Percentiles rank a stretch among this genome's conserved stretches.
Conservation (phyloP, 306 rosid species). For the Glycine soja region DNA sequence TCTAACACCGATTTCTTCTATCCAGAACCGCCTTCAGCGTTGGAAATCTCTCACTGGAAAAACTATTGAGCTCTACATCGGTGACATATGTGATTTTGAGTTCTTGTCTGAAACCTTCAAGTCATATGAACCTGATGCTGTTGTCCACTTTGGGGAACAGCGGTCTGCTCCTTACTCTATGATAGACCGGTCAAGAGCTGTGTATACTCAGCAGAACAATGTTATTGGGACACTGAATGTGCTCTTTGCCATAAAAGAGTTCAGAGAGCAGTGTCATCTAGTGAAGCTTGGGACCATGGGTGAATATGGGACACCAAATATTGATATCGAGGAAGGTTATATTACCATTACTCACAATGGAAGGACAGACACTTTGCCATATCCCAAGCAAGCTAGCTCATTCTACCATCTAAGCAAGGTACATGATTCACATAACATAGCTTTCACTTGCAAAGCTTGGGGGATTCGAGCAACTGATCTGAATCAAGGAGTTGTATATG, state of each 20-base stretch:
- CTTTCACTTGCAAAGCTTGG: conserved; percentile 99
- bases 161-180: conserved; percentile 95
- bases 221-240: conserved; percentile 93
- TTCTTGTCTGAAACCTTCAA: conserved; percentile 86
- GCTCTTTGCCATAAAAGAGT: conserved; percentile 95
- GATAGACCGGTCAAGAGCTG: conserved; percentile 96
- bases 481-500: conserved; percentile 97
- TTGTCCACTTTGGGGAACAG: conserved; percentile 95
- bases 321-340: conserved; percentile 97
- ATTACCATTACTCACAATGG: conserved; percentile 96
- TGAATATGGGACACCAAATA: conserved; percentile 97
- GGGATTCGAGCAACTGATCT: conserved; percentile 96
- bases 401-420: conserved; percentile 97
- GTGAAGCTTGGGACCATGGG: conserved; percentile 99
- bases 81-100: conserved; percentile 94
- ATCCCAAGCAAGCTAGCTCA: conserved; percentile 97
- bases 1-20: conserved; percentile 85
- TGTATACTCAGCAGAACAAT: conserved; percentile 88
- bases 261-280: conserved; percentile 81
- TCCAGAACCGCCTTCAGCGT: conserved; percentile 75
- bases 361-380: conserved; percentile 92
- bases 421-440: conserved; percentile 94
- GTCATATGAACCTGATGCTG: conserved; percentile 91
- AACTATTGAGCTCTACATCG: conserved; percentile 77
- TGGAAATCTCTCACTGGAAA: conserved; percentile 94